Conservation (phyloP, 306 rosid species). For the Sophora flavescens region DNA sequence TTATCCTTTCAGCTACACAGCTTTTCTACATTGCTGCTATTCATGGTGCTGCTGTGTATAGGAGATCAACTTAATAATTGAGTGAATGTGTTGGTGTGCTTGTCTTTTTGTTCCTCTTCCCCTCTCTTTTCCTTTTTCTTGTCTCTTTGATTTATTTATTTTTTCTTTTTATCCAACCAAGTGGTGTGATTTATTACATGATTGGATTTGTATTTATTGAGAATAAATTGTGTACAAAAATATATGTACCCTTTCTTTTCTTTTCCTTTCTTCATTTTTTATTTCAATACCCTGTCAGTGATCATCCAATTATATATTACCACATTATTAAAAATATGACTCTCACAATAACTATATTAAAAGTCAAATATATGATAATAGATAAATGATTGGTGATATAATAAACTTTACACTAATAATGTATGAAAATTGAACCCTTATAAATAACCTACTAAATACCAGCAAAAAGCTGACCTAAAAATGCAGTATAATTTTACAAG, state of each 20-base stretch:
- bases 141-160: neutral
- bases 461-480: no score
- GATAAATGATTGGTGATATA: no score
- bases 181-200: slow-evolving; percentile 49
- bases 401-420: no score
- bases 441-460: no score
- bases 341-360: no score
- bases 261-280: neutral
- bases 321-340: no score
- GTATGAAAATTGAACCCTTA: no score
- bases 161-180: slow-evolving; percentile 3
- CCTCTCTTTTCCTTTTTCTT: neutral
- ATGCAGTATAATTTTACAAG: no score
- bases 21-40: slow-evolving; percentile 80
- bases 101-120: neutral
- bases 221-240: slow-evolving; percentile 43
- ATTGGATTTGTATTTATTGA: slow-evolving; percentile 53
- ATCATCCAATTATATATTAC: no score
- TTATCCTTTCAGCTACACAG: slow-evolving; percentile 91
- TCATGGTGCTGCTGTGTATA: slow-evolving; percentile 53
- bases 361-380: no score
- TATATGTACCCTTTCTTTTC: neutral
- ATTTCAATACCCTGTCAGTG: no score
- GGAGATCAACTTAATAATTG: slow-evolving; percentile 45
- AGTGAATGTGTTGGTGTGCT: slow-evolving; percentile 42